Conservation (phyloP, 805 yeast genomes). For the Sugiyamaella qingdaonensis region DNA sequence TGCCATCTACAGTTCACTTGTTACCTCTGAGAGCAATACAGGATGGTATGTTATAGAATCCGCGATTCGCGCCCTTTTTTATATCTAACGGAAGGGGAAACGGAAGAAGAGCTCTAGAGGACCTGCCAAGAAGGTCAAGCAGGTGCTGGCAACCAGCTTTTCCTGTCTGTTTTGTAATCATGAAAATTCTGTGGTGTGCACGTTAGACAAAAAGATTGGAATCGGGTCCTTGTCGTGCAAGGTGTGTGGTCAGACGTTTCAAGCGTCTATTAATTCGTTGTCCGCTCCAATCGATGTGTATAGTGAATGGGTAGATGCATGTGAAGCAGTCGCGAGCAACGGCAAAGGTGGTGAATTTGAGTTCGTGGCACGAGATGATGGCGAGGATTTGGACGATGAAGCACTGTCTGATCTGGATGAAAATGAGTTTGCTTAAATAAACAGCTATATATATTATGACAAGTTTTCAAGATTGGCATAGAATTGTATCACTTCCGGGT, state of each 20-base stretch:
- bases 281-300: slow-evolving; percentile 89
- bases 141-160: slow-evolving; percentile 74
- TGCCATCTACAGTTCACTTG: background rate
- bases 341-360: slow-evolving; percentile 23
- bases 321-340: slow-evolving; percentile 81
- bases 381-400: slow-evolving; percentile 23
- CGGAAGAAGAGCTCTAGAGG: slow-evolving; percentile 80
- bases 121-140: slow-evolving; percentile 74
- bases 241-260: slow-evolving; percentile 91
- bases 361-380: slow-evolving; percentile 24
- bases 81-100: slow-evolving; percentile 49
- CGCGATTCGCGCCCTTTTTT: too few species aligned
- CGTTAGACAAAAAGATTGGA: slow-evolving; percentile 78
- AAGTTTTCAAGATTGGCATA: slow-evolving; percentile 36
- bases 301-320: slow-evolving; percentile 97
- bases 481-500: slow-evolving; percentile 65
- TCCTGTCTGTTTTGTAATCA: slow-evolving; percentile 94
- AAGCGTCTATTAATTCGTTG: slow-evolving; percentile 75
- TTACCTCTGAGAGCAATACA: background rate
- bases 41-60: too few species aligned
- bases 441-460: background rate
- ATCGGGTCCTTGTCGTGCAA: slow-evolving; percentile 85
- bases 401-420: slow-evolving; percentile 26
- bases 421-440: slow-evolving; percentile 16
- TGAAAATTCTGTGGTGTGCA: slow-evolving; percentile 84